Base-by-base conservation (phyloP, 2,329 filamentous ascomycete species). In the Cordyceps farinosa region DNA sequence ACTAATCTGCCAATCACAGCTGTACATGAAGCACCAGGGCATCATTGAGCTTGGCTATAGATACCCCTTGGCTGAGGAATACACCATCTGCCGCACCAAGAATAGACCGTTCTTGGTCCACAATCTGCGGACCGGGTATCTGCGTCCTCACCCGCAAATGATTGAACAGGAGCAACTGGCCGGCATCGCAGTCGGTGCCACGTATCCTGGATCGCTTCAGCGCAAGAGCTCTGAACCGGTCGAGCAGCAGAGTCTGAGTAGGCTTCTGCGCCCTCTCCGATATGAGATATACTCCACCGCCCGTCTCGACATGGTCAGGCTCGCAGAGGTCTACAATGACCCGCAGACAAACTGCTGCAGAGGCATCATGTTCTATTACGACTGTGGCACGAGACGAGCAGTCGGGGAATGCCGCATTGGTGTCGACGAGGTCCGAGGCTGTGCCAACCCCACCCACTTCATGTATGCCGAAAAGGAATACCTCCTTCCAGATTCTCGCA, bases 351-450 rank as follows among this genome's bases (percentile, higher is more conserved):
- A 51, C 2, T 53, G 40, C 15, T 61, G 50, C 40, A 42, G 50
- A 32, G 58, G 58, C 38, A 54, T 61, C 50, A 45, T 61, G 48
- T 54, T 61, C 30, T 47, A 53, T 29, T 61, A 61, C 40, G 40
- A 47, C 29, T 45, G 40, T 10, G 58, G 58, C 9, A 45, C 45
- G 22, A 53, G 36, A 17, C 36, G 48, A 45, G 58, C 58, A 4
- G 38, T 61, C 2, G 58, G 58, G 5, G 47, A 61, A 40, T 61
- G 58, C 38, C 48, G 58, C 11, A 45, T 61, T 17, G 58, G 58
- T 15, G 36, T 61, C n/a, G 58, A 61, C 58, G 10, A 15, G 3
- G 47, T 34, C 5, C 52, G 45, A 22, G 8, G 17, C 17, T 53
- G 38, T 30, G 47, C 15, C 6, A 32, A 42, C 8, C 58, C 58